These are phyloP conservation scores for Gentiana dahurica DNA, from an alignment of 257 asterid species.

Conservation along the genomic window DNA sequence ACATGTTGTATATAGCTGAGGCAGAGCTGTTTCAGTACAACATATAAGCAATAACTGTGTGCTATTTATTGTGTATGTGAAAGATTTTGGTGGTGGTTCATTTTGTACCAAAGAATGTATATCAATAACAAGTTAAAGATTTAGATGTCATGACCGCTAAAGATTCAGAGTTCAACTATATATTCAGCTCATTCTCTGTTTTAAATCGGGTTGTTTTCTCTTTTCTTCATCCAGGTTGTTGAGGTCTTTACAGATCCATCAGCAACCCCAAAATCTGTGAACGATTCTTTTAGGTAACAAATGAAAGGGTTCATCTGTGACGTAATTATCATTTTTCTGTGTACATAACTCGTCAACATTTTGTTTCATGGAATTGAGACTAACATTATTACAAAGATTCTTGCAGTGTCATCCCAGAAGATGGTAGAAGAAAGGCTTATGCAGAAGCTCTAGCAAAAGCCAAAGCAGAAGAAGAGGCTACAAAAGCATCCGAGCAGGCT, in stretches of 20 bases:
- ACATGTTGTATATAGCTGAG: no score
- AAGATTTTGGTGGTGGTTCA: no score
- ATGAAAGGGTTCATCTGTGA: no score
- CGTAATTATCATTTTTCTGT: not conserved
- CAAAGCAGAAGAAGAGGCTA: slow-evolving; percentile 63
- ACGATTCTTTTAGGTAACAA: slow-evolving; percentile 60
- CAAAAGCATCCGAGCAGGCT: slow-evolving; percentile 41
- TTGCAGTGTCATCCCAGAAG: slow-evolving; percentile 75
- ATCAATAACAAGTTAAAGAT: no score
- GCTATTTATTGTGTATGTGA: no score
- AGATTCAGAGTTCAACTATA: not conserved
- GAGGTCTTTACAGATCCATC: slow-evolving; percentile 76
- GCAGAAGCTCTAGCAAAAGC: slow-evolving; percentile 51
- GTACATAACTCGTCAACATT: not conserved
- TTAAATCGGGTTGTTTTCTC: not conserved
- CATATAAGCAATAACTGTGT: no score
- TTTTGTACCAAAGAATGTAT: no score
- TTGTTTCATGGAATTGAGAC: not conserved
- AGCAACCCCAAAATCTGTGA: slow-evolving; percentile 46
- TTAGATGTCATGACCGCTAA: no score
- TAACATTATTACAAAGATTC: slow-evolving; percentile 6
- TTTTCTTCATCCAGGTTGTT: slow-evolving; percentile 52
- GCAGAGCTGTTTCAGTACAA: no score
- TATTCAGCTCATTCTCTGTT: not conserved
- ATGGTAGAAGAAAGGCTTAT: slow-evolving; percentile 75